Percentiles rank a stretch among this genome's conserved stretches.
Conservation (phyloP, 2,329 filamentous ascomycete species). For the Aureobasidium sp. region DNA sequence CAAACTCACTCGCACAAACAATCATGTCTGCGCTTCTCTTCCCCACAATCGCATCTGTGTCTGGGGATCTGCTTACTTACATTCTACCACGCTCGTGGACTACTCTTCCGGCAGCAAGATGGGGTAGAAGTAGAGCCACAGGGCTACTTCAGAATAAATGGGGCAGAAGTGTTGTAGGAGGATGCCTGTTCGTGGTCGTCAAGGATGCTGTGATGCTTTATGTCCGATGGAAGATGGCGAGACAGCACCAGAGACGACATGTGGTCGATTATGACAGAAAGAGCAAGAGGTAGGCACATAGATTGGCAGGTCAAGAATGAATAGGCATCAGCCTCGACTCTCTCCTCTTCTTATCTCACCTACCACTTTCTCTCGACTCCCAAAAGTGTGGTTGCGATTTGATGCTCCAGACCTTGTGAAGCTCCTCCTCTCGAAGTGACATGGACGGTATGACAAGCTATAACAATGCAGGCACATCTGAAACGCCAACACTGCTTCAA, state of each 20-base stretch:
- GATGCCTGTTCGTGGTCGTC: slow-evolving; percentile 78
- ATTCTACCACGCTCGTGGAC: slow-evolving; percentile 65
- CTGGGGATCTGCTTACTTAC: slow-evolving; percentile 67
- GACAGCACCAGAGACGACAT: slow-evolving; percentile 39
- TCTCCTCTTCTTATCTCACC: too few species aligned
- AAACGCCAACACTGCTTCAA: too few species aligned
- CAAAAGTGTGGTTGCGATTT: too few species aligned
- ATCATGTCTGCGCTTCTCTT: slow-evolving; percentile 68
- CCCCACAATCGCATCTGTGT: slow-evolving; percentile 69
- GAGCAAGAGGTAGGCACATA: neutral
- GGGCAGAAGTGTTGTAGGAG: slow-evolving; percentile 83
- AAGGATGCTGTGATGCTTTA: slow-evolving; percentile 62
- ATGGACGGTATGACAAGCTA: too few species aligned
- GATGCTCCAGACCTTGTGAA: too few species aligned
- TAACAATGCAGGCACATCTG: too few species aligned
- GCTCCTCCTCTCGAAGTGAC: too few species aligned
- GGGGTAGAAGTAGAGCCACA: slow-evolving; percentile 36
- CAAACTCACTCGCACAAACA: slow-evolving; percentile 50
- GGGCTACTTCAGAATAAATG: slow-evolving; percentile 76
- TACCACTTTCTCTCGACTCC: too few species aligned
- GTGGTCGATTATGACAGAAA: slow-evolving; percentile 37
- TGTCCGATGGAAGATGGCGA: slow-evolving; percentile 46
- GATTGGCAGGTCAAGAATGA: neutral
- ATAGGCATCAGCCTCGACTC: too few species aligned
- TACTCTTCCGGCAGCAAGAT: slow-evolving; percentile 28